A percentile compares a stretch with the other conserved stretches of the same genome.
phyloP scores from a whole-genome alignment of 2,329 filamentous ascomycete species.

The Ophiostoma angusticollis region DNA sequence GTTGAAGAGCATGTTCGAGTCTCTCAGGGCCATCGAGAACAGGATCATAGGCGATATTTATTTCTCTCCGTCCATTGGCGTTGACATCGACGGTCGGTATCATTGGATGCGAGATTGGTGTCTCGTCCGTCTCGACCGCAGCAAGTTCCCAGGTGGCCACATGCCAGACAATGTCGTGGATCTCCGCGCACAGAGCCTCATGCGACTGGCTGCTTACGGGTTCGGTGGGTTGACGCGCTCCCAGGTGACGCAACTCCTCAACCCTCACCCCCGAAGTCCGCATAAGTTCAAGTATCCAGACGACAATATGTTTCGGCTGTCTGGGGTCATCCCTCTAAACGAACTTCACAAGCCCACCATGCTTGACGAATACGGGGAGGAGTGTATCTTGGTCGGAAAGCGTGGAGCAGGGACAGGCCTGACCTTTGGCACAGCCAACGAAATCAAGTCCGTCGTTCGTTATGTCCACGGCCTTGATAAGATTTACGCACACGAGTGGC shows the following conservation, averaged over 20 bases:
- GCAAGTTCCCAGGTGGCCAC: neutral
- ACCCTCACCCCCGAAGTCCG: too few relatives aligned
- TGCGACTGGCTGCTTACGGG: too few relatives aligned
- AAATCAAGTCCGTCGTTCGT: too few relatives aligned
- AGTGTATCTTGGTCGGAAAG: neutral
- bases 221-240: too few relatives aligned
- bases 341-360: conserved; percentile 1
- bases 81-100: too few relatives aligned
- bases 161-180: too few relatives aligned
- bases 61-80: conserved; percentile 1
- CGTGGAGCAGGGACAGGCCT: neutral
- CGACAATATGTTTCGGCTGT: too few relatives aligned
- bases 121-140: neutral
- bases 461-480: too few relatives aligned
- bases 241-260: too few relatives aligned
- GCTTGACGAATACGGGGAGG: conserved; percentile 1
- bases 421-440: conserved; percentile 3
- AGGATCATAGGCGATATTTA: conserved; percentile 1
- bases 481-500: too few relatives aligned
- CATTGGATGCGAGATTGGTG: conserved; percentile 1
- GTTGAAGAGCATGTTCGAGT: neutral
- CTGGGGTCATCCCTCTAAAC: neutral
- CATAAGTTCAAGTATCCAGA: too few relatives aligned
- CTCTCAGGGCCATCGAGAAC: conserved; percentile 1
- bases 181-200: too few relatives aligned